phyloP scores from a whole-genome alignment of 306 rosid species.

The Cajanus cajan region DNA sequence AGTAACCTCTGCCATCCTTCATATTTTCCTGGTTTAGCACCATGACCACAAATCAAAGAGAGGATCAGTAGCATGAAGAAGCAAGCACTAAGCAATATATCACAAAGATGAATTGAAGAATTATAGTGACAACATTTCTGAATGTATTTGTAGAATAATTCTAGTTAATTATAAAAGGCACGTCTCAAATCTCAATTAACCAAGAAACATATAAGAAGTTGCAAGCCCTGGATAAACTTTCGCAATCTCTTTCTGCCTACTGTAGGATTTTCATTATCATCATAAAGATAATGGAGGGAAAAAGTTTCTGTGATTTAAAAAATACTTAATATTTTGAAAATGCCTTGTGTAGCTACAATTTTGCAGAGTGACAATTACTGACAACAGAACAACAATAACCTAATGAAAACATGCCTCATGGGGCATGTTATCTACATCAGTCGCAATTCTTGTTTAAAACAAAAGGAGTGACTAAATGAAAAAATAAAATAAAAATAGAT shows the following conservation, averaged over 20 bases:
- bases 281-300: not conserved
- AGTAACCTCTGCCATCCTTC: slow-evolving; percentile 35
- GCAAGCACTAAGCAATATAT: slow-evolving; percentile 18
- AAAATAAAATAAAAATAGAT: not conserved
- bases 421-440: not conserved
- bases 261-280: not conserved
- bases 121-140: not conserved
- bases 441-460: slow-evolving; percentile 1
- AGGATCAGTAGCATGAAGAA: slow-evolving; percentile 24
- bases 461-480: not conserved
- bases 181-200: slow-evolving; percentile 18
- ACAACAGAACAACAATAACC: not conserved
- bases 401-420: not conserved
- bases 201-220: not conserved
- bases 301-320: not conserved
- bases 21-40: slow-evolving; percentile 58
- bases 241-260: not conserved
- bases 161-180: not conserved
- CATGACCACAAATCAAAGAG: slow-evolving; percentile 26
- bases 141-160: slow-evolving; percentile 8
- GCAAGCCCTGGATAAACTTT: not conserved
- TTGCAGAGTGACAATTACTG: not conserved
- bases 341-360: slow-evolving; percentile 10
- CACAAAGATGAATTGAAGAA: not conserved
- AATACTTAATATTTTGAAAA: not conserved